Evolutionary conservation across 2,329 filamentous ascomycete genomes (phyloP).

Genomic region (Exophiala sp.): DNA sequence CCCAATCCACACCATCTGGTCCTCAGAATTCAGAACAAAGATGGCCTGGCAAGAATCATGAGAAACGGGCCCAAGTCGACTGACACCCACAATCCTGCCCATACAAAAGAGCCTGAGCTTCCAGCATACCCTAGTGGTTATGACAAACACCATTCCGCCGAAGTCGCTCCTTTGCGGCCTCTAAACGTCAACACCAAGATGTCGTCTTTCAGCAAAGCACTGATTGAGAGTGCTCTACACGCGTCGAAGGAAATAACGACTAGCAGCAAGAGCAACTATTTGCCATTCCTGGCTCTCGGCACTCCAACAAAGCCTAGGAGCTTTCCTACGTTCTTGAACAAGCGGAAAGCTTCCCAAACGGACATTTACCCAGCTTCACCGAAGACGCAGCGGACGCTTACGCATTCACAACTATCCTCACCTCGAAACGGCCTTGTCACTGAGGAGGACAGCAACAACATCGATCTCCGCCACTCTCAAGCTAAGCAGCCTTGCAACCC

Average conservation of each 20-base stretch:
- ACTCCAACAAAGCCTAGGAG: neutral
- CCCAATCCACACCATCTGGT: slow-evolving; percentile 2
- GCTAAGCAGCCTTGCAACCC: neutral
- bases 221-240: neutral
- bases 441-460: neutral
- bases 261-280: too few relatives aligned
- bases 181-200: neutral
- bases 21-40: slow-evolving; percentile 12
- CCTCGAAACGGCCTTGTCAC: neutral
- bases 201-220: neutral
- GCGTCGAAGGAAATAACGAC: neutral
- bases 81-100: neutral
- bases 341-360: slow-evolving; percentile 13
- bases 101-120: too few relatives aligned
- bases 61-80: neutral
- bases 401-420: neutral
- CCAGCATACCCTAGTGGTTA: too few relatives aligned
- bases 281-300: neutral
- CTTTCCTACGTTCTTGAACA: neutral
- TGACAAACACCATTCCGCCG: too few relatives aligned
- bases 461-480: neutral
- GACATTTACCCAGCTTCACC: slow-evolving; percentile 1
- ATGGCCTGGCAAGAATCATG: slow-evolving; percentile 2
- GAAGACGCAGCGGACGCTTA: slow-evolving; percentile 1
- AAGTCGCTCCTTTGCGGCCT: too few relatives aligned